Evolutionary conservation across 176 grass and related monocot species (phyloP).

Genomic region (Elaeis guineensis): DNA sequence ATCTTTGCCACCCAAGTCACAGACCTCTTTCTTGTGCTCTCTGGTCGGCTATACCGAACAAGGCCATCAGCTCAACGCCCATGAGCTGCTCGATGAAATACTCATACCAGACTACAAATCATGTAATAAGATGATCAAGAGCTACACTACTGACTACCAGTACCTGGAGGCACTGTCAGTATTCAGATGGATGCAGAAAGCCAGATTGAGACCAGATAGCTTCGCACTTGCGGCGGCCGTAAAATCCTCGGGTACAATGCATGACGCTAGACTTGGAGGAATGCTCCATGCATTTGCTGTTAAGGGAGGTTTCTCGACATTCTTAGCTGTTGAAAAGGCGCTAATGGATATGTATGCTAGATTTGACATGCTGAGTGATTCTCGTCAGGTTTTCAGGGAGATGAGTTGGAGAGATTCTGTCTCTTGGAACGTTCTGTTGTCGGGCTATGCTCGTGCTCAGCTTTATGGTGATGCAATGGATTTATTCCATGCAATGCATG

Average conservation of each 20-base stretch:
- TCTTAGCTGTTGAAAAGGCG: conserved; percentile 38
- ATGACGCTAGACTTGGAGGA: background rate
- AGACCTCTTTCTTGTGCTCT: too few species aligned
- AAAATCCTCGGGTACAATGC: conserved; percentile 29
- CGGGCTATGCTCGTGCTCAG: conserved; percentile 28
- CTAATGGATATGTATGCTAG: conserved; percentile 53
- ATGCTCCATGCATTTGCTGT: conserved; percentile 47
- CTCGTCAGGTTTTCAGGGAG: conserved; percentile 42
- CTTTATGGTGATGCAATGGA: conserved; percentile 10
- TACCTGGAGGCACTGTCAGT: conserved; percentile 7
- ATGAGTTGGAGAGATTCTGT: conserved; percentile 38
- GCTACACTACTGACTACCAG: conserved; percentile 15
- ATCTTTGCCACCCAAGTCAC: too few species aligned
- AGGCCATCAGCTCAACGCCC: background rate
- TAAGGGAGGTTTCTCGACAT: conserved; percentile 24
- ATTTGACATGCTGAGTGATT: conserved; percentile 20
- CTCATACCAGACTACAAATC: conserved; percentile 21
- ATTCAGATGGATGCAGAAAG: conserved; percentile 21
- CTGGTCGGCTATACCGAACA: too few species aligned
- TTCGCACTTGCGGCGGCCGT: conserved; percentile 44
- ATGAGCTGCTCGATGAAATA: conserved; percentile 28
- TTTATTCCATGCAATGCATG: conserved; percentile 41
- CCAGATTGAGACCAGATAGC: conserved; percentile 20
- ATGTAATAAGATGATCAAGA: conserved; percentile 21
- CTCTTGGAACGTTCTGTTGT: conserved; percentile 56